Percentiles rank a stretch among this genome's conserved stretches.
These are phyloP conservation scores for Vigna mungo DNA, from an alignment of 306 rosid species.

Conservation along the genomic window DNA sequence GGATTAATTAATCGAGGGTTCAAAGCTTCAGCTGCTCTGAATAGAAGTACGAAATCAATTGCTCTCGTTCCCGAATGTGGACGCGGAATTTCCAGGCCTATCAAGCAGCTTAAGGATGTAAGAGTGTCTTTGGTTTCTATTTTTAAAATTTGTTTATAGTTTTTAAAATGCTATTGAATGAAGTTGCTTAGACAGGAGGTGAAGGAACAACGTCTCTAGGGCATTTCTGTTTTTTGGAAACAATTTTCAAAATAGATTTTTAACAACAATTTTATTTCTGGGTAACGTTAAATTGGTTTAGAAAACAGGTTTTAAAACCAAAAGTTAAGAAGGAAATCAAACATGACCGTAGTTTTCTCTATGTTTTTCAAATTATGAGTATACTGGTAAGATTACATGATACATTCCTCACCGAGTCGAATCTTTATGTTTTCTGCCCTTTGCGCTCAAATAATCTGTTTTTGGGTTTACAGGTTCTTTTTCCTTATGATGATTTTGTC, in stretches of 20 bases:
- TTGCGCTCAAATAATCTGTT: neutral
- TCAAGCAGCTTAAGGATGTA: conserved; percentile 72
- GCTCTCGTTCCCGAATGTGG: conserved; percentile 59
- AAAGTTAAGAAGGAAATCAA: neutral
- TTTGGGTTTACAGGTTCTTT: conserved; percentile 68
- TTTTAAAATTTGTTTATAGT: neutral
- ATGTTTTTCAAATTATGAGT: neutral
- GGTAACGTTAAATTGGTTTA: neutral
- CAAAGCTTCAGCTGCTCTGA: conserved; percentile 49
- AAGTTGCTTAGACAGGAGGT: neutral
- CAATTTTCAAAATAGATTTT: neutral
- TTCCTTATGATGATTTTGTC: conserved; percentile 81
- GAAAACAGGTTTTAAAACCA: neutral
- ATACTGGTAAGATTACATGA: neutral
- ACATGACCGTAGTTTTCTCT: neutral
- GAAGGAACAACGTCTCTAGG: neutral
- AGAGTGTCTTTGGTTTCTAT: neutral
- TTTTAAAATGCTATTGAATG: neutral
- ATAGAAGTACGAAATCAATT: conserved; percentile 54
- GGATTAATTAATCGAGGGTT: conserved; percentile 33
- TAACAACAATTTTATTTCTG: neutral
- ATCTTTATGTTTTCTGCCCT: neutral
- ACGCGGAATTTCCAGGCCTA: conserved; percentile 51
- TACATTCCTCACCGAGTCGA: conserved; percentile 10
- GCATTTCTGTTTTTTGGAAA: neutral